Evolutionary conservation across 805 yeast species (phyloP), one percentile per base, ranked within the genome.

Genomic region (Cyberlindnera nakhonratchasimensis): DNA sequence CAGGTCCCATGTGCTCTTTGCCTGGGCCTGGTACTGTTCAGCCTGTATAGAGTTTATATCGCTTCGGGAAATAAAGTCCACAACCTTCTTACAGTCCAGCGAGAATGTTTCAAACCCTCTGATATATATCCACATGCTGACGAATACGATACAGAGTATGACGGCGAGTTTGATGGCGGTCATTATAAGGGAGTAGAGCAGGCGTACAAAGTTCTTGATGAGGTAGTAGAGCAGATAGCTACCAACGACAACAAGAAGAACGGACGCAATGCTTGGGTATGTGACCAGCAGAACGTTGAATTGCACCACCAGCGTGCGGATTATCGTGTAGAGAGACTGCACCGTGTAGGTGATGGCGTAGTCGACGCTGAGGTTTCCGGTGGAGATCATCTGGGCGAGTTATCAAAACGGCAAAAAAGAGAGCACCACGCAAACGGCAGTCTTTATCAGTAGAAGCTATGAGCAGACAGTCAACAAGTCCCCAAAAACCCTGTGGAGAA

Each of bases 181-280:
- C 25, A 53, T 21, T 2, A 58, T 32, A 3, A 56, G 17, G 3
- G 48, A 30, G 22, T 50, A 45, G 10, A 58, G 39, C 8, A 58
- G 53, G 2, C 34, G 21, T 9, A 55, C 46, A 5, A 64, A 48
- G 43, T 64, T 66, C 42, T 55, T 52, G 12, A 66, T 26, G 22
- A 65, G 24, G 32, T 59, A 59, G 51, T 61, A 58, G 1, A 54
- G 32, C 8, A 60, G 22, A 20, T 58, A 51, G 1, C 59, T 41
- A 6, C 58, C 49, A 6, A 58, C 11, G 1, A 54, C 16, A 2
- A 55, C 31, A 2, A 55, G 36, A 4, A 60, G 23, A 5, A 47
- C 34, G 11, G 56, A 38, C 14, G 67, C 61, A 1, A 58, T 30
- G 2, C 54, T 57, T 13, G 71, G 71, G 35, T 67, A 59, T 6